These are phyloP conservation scores for Fusarium virguliforme DNA, from an alignment of 2,329 filamentous ascomycete genomes.

Conservation along the genomic window DNA sequence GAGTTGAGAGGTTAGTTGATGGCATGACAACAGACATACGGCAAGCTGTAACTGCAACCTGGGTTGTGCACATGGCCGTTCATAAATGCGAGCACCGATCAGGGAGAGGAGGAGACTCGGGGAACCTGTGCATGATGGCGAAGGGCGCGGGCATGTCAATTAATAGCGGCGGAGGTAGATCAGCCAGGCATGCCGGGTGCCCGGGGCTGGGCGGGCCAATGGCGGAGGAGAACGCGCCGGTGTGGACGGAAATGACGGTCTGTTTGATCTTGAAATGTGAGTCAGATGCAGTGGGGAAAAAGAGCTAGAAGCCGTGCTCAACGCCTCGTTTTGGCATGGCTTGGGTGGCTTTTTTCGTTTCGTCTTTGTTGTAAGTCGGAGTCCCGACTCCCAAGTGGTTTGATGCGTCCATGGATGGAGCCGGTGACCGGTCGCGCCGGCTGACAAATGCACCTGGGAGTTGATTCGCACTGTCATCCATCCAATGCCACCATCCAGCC, in stretches of 20 bases:
- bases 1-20: not conserved
- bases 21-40: not conserved
- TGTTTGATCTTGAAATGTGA: slow-evolving; percentile 14
- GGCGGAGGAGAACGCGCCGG: not conserved
- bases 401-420: slow-evolving; percentile 26
- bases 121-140: slow-evolving; percentile 33
- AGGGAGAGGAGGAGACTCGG: slow-evolving; percentile 20
- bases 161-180: slow-evolving; percentile 38
- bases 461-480: slow-evolving; percentile 42
- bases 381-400: not conserved
- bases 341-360: slow-evolving; percentile 38
- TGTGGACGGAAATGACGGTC: slow-evolving; percentile 9
- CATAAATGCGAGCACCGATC: slow-evolving; percentile 13
- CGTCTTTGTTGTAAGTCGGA: slow-evolving; percentile 32
- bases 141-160: slow-evolving; percentile 50
- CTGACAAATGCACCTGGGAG: slow-evolving; percentile 49
- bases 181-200: slow-evolving; percentile 9
- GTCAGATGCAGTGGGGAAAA: slow-evolving; percentile 19
- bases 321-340: slow-evolving; percentile 37
- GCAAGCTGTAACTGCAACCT: slow-evolving; percentile 7
- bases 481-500: slow-evolving; percentile 17
- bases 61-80: slow-evolving; percentile 8
- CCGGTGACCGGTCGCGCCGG: slow-evolving; percentile 36
- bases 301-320: slow-evolving; percentile 6
- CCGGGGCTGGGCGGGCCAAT: slow-evolving; percentile 17